These are phyloP conservation scores for Dionaea muscipula DNA, from an alignment of 179 eudicot species.

Conservation along the genomic window DNA sequence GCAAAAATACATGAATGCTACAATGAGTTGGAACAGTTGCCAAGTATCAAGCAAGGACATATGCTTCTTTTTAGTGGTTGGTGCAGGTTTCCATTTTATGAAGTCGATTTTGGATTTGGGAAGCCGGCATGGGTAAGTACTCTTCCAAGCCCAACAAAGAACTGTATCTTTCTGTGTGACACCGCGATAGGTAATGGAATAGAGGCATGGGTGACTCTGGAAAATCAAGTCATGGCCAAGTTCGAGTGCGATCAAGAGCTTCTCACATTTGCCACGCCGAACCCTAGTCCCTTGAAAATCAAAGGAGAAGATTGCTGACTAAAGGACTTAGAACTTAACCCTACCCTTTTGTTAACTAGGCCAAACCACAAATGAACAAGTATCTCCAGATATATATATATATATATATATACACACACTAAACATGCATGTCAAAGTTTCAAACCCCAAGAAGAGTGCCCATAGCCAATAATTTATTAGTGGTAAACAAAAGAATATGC, in stretches of 20 bases:
- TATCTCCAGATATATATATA: too few relatives aligned
- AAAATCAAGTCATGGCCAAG: conserved; percentile 11
- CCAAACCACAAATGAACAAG: too few relatives aligned
- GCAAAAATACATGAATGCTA: conserved; percentile 2
- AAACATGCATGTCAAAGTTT: too few relatives aligned
- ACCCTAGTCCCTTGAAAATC: conserved; percentile 11
- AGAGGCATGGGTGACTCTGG: conserved; percentile 18
- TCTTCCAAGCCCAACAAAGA: conserved; percentile 12
- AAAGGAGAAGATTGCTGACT: background rate
- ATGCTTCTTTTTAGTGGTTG: conserved; percentile 15
- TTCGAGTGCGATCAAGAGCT: conserved; percentile 13
- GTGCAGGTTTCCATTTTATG: conserved; percentile 18
- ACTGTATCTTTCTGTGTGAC: conserved; percentile 15
- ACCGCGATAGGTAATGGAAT: conserved; percentile 11
- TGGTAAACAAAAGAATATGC: too few relatives aligned
- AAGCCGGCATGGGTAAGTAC: conserved; percentile 12
- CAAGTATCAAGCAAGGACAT: background rate
- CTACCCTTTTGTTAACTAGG: too few relatives aligned
- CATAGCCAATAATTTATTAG: too few relatives aligned
- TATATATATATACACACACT: too few relatives aligned
- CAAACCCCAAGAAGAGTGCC: too few relatives aligned
- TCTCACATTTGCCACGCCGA: conserved; percentile 5
- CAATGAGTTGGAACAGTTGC: conserved; percentile 5
- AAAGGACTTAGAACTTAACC: too few relatives aligned
- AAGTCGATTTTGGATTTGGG: conserved; percentile 17